A percentile compares a stretch with the other conserved stretches of the same genome.
Conservation (phyloP, 106 monocot species). For the Acorus gramineus region DNA sequence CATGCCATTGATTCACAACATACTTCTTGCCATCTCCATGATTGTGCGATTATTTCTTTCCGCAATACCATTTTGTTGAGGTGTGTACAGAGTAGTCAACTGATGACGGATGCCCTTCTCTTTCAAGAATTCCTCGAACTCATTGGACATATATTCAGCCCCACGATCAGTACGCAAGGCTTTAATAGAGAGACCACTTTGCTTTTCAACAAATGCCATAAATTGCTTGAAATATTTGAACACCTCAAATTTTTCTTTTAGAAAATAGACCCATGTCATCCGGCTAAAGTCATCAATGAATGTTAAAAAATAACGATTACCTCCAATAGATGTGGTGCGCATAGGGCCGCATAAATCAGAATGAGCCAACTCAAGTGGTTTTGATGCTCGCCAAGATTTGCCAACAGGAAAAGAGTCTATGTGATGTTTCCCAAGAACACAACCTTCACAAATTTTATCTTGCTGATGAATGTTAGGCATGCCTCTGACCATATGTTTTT, state of each 20-base stretch:
- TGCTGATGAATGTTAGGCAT: too few species aligned
- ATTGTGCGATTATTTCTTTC: background rate
- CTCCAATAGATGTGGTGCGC: conserved; percentile 1
- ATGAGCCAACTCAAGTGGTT: conserved; percentile 1
- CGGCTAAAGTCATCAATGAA: conserved; percentile 1
- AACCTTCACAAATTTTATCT: too few species aligned
- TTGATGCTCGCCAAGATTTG: background rate
- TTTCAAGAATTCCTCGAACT: background rate
- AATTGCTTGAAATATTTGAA: conserved; percentile 2
- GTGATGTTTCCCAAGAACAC: too few species aligned
- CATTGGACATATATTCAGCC: background rate
- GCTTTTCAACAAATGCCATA: background rate
- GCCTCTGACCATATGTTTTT: too few species aligned
- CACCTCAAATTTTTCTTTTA: background rate
- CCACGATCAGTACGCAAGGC: background rate
- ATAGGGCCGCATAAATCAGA: conserved; percentile 10
- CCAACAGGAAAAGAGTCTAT: too few species aligned
- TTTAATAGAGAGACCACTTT: conserved; percentile 2
- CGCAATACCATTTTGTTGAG: background rate
- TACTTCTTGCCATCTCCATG: background rate
- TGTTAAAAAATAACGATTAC: background rate
- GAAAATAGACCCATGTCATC: conserved; percentile 8
- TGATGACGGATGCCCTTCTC: too few species aligned
- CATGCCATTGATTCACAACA: background rate
- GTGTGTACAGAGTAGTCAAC: background rate